A percentile compares a stretch with the other conserved stretches of the same genome.
Conservation (phyloP, 139 green algal species). For the Yamagishiella unicocca region DNA sequence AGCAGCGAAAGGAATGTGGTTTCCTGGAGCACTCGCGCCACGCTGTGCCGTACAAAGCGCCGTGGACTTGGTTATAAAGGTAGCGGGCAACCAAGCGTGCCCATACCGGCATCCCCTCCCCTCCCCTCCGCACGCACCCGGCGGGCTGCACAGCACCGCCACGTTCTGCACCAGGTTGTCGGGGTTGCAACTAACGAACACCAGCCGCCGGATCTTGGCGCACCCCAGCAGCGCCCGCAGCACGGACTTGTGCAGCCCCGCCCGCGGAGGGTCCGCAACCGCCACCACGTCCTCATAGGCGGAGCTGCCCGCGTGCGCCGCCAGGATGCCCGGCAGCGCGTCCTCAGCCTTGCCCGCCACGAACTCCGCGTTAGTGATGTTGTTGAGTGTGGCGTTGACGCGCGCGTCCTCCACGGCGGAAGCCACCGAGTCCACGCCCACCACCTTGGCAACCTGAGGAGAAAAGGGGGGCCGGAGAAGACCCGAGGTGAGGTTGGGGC, state of each 20-base stretch:
- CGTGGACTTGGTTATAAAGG: too few relatives aligned
- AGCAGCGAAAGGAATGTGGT: too few relatives aligned
- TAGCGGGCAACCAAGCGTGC: too few relatives aligned
- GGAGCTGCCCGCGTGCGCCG: not conserved
- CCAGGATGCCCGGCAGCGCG: conserved; percentile 38
- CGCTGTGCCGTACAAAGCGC: too few relatives aligned
- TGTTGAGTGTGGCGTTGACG: conserved; percentile 83
- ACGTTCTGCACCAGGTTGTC: conserved; percentile 70
- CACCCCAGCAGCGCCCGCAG: conserved; percentile 58
- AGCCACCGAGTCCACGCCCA: conserved; percentile 72
- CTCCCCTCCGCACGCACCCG: not conserved
- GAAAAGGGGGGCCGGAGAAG: too few relatives aligned
- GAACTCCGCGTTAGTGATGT: conserved; percentile 85
- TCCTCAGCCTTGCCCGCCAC: conserved; percentile 53
- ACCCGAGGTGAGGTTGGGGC: too few relatives aligned
- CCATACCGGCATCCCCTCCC: not conserved
- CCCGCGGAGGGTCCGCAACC: conserved; percentile 61
- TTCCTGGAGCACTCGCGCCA: too few relatives aligned
- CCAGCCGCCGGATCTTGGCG: conserved; percentile 66
- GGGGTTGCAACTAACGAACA: conserved; percentile 92
- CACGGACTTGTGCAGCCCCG: conserved; percentile 61
- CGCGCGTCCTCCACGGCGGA: conserved; percentile 68
- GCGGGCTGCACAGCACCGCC: conserved; percentile 51
- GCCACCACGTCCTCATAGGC: conserved; percentile 54
- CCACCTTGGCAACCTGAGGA: conserved; percentile 51